A percentile compares a stretch with the other conserved stretches of the same genome.
phyloP scores from a whole-genome alignment of 2,329 filamentous ascomycete species.

The Setomelanomma holmii region DNA sequence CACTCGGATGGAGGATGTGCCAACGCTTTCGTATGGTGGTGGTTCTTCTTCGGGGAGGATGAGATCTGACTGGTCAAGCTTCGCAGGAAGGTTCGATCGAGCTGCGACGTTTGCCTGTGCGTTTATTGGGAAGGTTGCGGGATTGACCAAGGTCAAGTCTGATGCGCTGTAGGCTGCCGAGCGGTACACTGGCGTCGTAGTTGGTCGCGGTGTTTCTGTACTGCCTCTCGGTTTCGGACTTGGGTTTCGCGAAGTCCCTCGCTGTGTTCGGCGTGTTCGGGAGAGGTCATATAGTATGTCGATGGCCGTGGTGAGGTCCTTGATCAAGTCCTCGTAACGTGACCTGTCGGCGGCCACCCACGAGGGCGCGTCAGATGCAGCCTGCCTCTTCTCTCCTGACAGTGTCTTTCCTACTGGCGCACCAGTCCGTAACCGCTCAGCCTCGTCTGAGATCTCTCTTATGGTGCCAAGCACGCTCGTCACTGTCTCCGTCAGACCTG shows the following conservation, averaged over 20 bases:
- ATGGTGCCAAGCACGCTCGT: slow-evolving; percentile 81
- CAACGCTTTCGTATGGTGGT: slow-evolving; percentile 57
- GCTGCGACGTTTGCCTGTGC: slow-evolving; percentile 19
- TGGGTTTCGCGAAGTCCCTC: slow-evolving; percentile 19
- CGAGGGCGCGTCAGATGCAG: slow-evolving; percentile 41
- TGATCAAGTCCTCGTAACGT: slow-evolving; percentile 77
- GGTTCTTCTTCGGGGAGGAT: slow-evolving; percentile 56
- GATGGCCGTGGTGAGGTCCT: slow-evolving; percentile 77
- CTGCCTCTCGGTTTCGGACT: slow-evolving; percentile 28
- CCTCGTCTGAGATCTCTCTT: slow-evolving; percentile 79
- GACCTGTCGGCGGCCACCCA: slow-evolving; percentile 69
- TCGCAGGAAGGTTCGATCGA: slow-evolving; percentile 49
- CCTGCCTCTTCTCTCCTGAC: slow-evolving; percentile 46
- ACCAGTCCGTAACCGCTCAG: slow-evolving; percentile 72
- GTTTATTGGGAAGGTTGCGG: slow-evolving; percentile 40
- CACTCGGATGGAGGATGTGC: slow-evolving; percentile 53
- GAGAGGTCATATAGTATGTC: slow-evolving; percentile 82
- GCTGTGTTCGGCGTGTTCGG: slow-evolving; percentile 63
- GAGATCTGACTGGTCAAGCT: slow-evolving; percentile 53
- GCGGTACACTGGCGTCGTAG: slow-evolving; percentile 33
- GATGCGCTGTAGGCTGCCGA: slow-evolving; percentile 49
- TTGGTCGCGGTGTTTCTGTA: slow-evolving; percentile 21
- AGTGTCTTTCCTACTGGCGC: slow-evolving; percentile 42
- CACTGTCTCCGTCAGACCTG: slow-evolving; percentile 77
- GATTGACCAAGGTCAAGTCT: slow-evolving; percentile 54